Base-by-base conservation (phyloP, 495 filamentous ascomycete genomes). In the Delitschia confertaspora region DNA sequence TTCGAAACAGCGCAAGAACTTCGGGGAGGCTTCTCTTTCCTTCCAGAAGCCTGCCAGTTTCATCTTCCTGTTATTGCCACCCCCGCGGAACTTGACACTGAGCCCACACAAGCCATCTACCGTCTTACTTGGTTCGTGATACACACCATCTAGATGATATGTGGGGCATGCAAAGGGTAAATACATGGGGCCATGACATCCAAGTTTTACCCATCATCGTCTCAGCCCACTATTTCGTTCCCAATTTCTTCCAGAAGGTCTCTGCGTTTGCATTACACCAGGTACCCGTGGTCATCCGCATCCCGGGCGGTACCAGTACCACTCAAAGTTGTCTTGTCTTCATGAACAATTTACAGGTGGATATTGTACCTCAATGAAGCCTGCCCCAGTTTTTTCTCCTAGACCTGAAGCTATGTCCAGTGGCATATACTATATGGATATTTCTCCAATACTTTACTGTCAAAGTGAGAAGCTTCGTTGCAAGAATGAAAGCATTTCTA, bases 171-270 rank as follows among this genome's bases (percentile, higher is more conserved):
- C 8, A 29, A 16, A 44, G 36, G 41, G 8, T 51, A 41, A 45
- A 45, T 45, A 29, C 48, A 46, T 25, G 34, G 23, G 21, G 18
- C n/a, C 39, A 38, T 27, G 20, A 31, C 33, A 34, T 46, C 37
- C 35, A 38, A 40, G 34, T 11, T 30, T 19, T 32, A 14, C 30
- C 34, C 17, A 30, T 41, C 47, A 53, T 53, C 24, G 42, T 35
- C 4, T n/a, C 6, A 30, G 31, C n/a, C n/a, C n/a, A 43, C 16
- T 41, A 43, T 53, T 43, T 37, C 30, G 42, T 47, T 37, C 41
- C 42, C 42, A 32, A 47, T 27, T 26, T 25, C 19, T 55, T 55
- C 51, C 40, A 55, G 51, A 55, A 55, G 35, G 26, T 35, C 41
- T 45, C 38, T 32, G 19, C 13, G n/a, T 18, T 6, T 19, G 16